phyloP scores from a whole-genome alignment of 2,329 filamentous ascomycete genomes.

The Sporothrix protearum region DNA sequence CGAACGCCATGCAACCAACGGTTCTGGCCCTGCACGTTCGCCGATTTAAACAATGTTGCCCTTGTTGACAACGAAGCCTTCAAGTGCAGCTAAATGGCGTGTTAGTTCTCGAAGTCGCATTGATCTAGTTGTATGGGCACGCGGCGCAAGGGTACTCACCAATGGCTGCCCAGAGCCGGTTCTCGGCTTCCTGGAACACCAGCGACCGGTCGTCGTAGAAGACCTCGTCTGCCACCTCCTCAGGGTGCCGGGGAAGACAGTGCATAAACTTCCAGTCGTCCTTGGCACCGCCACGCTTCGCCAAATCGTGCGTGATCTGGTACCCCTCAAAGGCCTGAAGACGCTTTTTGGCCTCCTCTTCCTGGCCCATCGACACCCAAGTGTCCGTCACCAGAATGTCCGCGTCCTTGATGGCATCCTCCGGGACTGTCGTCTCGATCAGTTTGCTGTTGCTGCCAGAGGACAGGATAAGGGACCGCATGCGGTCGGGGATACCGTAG shows the following conservation, averaged over 20 bases:
- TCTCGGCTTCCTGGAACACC: conserved; percentile 92
- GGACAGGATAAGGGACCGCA: conserved; percentile 68
- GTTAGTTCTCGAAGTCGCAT: neutral
- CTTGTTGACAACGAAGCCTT: conserved; percentile 92
- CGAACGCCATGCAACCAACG: neutral
- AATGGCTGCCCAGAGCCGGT: conserved; percentile 86
- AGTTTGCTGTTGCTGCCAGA: conserved; percentile 60
- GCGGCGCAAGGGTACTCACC: conserved; percentile 45
- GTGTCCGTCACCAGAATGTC: conserved; percentile 94
- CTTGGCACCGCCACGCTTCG: conserved; percentile 79
- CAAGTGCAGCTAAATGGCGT: conserved; percentile 59
- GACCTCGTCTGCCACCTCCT: conserved; percentile 92
- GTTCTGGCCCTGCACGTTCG: neutral
- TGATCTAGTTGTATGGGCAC: neutral
- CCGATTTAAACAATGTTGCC: conserved; percentile 59
- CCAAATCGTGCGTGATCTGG: conserved; percentile 85
- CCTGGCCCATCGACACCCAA: conserved; percentile 98
- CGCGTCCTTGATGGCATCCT: conserved; percentile 79
- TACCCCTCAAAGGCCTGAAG: conserved; percentile 82
- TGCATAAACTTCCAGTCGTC: conserved; percentile 97
- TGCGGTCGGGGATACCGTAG: conserved; percentile 73
- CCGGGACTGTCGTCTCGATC: conserved; percentile 71
- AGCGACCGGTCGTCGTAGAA: conserved; percentile 84
- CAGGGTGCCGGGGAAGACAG: conserved; percentile 84
- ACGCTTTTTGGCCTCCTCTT: conserved; percentile 73